Evolutionary conservation across 495 filamentous ascomycete genomes (phyloP).

Genomic region (Durotheca rogersii): DNA sequence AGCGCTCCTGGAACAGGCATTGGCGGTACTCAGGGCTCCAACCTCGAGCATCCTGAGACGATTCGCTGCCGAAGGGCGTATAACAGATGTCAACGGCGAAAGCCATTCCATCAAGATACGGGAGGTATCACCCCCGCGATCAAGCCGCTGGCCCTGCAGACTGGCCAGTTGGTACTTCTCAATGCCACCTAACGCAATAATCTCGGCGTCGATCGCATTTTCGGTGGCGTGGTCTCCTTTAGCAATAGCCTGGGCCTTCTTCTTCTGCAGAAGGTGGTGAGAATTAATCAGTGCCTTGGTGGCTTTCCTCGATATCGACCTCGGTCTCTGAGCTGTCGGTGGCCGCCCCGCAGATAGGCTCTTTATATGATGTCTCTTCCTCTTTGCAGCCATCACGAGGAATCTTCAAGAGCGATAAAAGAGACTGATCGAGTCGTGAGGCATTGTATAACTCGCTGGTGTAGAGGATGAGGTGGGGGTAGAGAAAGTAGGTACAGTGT

Average conservation of each 20-base stretch:
- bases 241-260: constrained; percentile 63
- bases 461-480: too few species aligned
- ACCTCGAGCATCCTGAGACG: constrained; percentile 77
- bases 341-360: constrained; percentile 71
- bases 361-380: constrained; percentile 41
- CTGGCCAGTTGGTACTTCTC: constrained; percentile 86
- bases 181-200: constrained; percentile 69
- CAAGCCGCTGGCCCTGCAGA: constrained; percentile 76
- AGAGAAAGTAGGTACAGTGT: too few species aligned
- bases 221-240: constrained; percentile 61
- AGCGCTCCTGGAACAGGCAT: constrained; percentile 73
- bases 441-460: too few species aligned
- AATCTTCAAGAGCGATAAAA: constrained; percentile 24
- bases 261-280: constrained; percentile 83
- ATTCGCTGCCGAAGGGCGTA: constrained; percentile 31
- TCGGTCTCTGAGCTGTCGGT: constrained; percentile 51
- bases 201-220: constrained; percentile 55
- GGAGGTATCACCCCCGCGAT: constrained; percentile 89
- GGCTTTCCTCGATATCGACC: constrained; percentile 72
- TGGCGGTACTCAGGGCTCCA: constrained; percentile 80
- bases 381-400: constrained; percentile 33
- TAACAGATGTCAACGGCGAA: constrained; percentile 36
- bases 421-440: too few species aligned
- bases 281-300: constrained; percentile 79
- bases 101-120: constrained; percentile 87